These are phyloP conservation scores for Andrographis paniculata DNA, from an alignment of 305 asterid genomes.

Conservation along the genomic window DNA sequence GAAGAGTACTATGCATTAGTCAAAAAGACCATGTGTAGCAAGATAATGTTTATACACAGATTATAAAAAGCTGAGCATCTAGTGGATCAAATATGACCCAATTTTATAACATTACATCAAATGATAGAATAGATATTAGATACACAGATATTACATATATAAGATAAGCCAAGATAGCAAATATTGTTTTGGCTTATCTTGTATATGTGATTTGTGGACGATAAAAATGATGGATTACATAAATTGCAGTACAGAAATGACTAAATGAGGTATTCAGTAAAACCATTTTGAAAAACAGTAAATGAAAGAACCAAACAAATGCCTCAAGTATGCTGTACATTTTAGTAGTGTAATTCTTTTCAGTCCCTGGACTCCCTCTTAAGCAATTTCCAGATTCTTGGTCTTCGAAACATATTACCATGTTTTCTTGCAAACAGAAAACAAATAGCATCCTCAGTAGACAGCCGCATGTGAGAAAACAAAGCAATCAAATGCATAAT, in stretches of 20 bases:
- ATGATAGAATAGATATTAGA: constrained; percentile 1
- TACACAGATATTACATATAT: too few species aligned
- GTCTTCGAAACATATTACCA: constrained; percentile 94
- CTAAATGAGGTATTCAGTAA: too few species aligned
- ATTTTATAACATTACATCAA: neutral
- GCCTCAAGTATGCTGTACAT: constrained; percentile 37
- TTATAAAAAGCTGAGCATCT: neutral
- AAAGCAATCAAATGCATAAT: constrained; percentile 11
- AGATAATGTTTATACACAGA: constrained; percentile 1
- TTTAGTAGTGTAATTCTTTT: constrained; percentile 57
- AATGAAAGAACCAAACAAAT: constrained; percentile 8
- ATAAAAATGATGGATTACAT: neutral
- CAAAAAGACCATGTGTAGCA: neutral
- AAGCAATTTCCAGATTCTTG: constrained; percentile 72
- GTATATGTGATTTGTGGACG: too few species aligned
- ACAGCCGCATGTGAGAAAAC: constrained; percentile 16
- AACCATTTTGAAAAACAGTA: constrained; percentile 5
- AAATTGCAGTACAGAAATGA: neutral
- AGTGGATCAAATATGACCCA: neutral
- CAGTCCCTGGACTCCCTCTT: constrained; percentile 52
- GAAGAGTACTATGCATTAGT: too few species aligned
- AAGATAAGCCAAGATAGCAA: too few species aligned
- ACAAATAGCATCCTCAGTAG: constrained; percentile 19
- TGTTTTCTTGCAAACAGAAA: constrained; percentile 61
- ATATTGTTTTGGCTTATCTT: too few species aligned